These are phyloP conservation scores for Aspergillus asperescens DNA, from an alignment of 495 filamentous ascomycete species.

Conservation along the genomic window DNA sequence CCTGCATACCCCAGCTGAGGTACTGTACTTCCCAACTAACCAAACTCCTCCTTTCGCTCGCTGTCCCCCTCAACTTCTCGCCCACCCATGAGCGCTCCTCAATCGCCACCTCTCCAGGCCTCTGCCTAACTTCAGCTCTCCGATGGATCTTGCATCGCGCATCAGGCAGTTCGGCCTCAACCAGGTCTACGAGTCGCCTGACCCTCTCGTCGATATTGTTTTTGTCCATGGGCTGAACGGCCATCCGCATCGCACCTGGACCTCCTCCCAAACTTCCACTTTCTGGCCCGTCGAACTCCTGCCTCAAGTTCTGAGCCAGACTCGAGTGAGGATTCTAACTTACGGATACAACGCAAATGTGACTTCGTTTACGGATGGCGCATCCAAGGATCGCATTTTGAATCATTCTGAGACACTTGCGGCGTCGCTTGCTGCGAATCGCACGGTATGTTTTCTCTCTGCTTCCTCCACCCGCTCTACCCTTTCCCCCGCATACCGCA, in stretches of 20 bases:
- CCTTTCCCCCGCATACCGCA: not conserved
- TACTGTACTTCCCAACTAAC: too few relatives aligned
- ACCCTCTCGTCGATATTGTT: constrained; percentile 50
- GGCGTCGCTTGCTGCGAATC: constrained; percentile 52
- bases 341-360: constrained; percentile 86
- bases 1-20: too few relatives aligned
- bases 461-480: not conserved
- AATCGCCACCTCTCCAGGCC: not conserved
- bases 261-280: constrained; percentile 53
- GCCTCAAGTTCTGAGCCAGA: constrained; percentile 55
- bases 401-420: constrained; percentile 82
- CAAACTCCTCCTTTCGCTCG: too few relatives aligned
- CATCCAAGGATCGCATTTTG: constrained; percentile 68
- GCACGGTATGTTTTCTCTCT: constrained; percentile 41
- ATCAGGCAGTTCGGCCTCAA: constrained; percentile 66
- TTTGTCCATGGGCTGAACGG: constrained; percentile 84
- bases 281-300: constrained; percentile 78
- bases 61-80: not conserved
- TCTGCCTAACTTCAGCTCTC: not conserved
- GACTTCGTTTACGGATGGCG: constrained; percentile 55
- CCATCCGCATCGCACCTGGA: constrained; percentile 71
- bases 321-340: constrained; percentile 65
- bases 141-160: constrained; percentile 30
- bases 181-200: constrained; percentile 56
- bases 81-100: not conserved